A percentile compares a stretch with the other conserved stretches of the same genome.
phyloP scores from a whole-genome alignment of 2,329 filamentous ascomycete genomes.

The Colletotrichum melonis region DNA sequence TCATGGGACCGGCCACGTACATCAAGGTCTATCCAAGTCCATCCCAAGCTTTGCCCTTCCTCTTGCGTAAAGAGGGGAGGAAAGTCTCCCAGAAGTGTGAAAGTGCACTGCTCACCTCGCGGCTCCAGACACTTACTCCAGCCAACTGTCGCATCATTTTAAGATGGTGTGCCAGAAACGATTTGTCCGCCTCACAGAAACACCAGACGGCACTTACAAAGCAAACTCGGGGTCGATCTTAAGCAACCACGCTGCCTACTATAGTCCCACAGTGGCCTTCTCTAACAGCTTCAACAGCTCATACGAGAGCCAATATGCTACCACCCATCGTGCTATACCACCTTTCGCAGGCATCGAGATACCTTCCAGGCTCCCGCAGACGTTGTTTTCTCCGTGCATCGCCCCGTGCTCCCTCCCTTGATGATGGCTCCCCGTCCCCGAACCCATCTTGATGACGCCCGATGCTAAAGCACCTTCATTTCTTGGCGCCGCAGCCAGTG shows the following conservation, averaged over 20 bases:
- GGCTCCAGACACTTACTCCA: conserved; percentile 20
- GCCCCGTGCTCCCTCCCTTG: background rate
- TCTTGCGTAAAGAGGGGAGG: background rate
- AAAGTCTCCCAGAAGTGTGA: no score
- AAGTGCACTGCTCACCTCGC: conserved; percentile 16
- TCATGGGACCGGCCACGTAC: conserved; percentile 4
- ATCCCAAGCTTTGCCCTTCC: background rate
- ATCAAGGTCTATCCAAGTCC: conserved; percentile 8
- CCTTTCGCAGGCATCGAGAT: background rate
- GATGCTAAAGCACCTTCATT: conserved; percentile 17
- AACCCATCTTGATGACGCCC: conserved; percentile 15
- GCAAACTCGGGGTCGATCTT: conserved; percentile 3
- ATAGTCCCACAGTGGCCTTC: background rate
- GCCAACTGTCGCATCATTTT: conserved; percentile 28
- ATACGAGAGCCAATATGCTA: background rate
- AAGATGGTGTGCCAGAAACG: conserved; percentile 25
- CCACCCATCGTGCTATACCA: background rate
- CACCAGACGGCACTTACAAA: conserved; percentile 11
- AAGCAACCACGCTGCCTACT: background rate
- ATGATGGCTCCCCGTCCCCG: background rate
- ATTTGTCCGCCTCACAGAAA: conserved; percentile 13
- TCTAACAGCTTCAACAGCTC: background rate
- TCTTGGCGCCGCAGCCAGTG: conserved; percentile 12
- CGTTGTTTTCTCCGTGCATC: background rate
- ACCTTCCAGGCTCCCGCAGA: conserved; percentile 4